Evolutionary conservation across 768 basidiomycete species (phyloP), one percentile per base, ranked within the genome.

Genomic region (Collybiopsis luxurians): DNA sequence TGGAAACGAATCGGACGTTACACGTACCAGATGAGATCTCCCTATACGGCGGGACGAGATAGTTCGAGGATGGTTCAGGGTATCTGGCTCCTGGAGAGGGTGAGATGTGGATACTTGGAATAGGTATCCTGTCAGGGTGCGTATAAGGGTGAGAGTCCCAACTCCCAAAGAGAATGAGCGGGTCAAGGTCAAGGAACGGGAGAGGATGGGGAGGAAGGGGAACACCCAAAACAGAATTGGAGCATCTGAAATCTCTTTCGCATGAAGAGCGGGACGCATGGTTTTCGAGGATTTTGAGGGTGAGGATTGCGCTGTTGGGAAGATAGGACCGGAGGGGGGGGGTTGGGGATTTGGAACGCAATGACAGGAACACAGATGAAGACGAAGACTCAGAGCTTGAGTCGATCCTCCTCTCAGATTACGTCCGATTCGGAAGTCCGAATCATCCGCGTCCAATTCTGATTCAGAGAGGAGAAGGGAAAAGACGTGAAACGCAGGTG

Each of bases 101-200:
- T 23, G 36, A 34, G 38, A 34, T 26, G 40, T 53, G 38, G 17
- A n/a, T n/a, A 19, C 42, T 44, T 19, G 42, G 17, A 6, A 5
- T n/a, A 44, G 42, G 23, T 5, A 24, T 44, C 6, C 42, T 44
- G 42, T 9, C 5, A 24, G 5, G 42, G n/a, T 69, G 60, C 21
- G 13, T 5, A 34, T 71, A 71, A 73, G 67, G 31, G 70, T 73
- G 73, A 65, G 71, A 65, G 61, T 69, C 6, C 5, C 5, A 17
- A 24, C 24, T 5, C 5, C 17, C n/a, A n/a, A n/a, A 24, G n/a
- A 5, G 42, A 17, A 44, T 5, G 42, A 24, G n/a, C n/a, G n/a
- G 42, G 17, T 5, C 6, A 44, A 5, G 42, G 42, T 2, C 13
- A 27, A 15, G 36, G 42, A 44, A 17, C 23, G 36, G 7, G 10